Base-by-base conservation (phyloP, 805 yeast genomes). In the Danielia oregonensis region DNA sequence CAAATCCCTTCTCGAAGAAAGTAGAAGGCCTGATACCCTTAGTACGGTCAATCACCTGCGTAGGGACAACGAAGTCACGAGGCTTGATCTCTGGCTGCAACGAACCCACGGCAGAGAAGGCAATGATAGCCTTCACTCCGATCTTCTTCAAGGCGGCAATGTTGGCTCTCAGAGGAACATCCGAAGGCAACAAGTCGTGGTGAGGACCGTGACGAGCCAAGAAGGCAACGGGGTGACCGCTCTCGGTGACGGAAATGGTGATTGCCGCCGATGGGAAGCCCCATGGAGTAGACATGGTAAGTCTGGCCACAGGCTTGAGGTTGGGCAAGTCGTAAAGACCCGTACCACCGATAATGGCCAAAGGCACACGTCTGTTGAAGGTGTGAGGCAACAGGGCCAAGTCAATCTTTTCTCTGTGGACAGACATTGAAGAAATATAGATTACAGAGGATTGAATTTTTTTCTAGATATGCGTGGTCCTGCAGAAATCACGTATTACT, bases 271-370 rank as follows among this genome's bases (percentile, higher is more conserved):
- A 88, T 15, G 99, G 96, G 47, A 73, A 75, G 8, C 98, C 99
- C 97, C 97, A 93, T 15, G 99, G 99, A 3, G 99, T 93, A 13
- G 83, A 74, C 39, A 88, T 63, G 11, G 86, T 78, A 26, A 93
- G 64, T 48, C 82, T 70, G 11, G 96, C 96, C 29, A 91, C 95
- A 3, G 95, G 94, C 30, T 80, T 74, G 36, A 93, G 70, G 37
- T 86, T 79, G 26, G 82, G 86, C 37, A 93, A 70, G 39, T 86
- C 84, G 68, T 93, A 93, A 19, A 93, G 74, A n/a, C 99, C 99
- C 4, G 98, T 93, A 26, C 98, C 98, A 26, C 98, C 98, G 57
- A 93, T 93, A 48, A 93, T 78, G 23, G 95, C 97, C 27, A 93
- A 71, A 25, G 76, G 72, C 17, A 93, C 85, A 22, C 85, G 81